Percentiles rank a stretch among this genome's conserved stretches.
phyloP scores from a whole-genome alignment of 768 basidiomycete genomes.

The Sporobolomyces pararoseus region DNA sequence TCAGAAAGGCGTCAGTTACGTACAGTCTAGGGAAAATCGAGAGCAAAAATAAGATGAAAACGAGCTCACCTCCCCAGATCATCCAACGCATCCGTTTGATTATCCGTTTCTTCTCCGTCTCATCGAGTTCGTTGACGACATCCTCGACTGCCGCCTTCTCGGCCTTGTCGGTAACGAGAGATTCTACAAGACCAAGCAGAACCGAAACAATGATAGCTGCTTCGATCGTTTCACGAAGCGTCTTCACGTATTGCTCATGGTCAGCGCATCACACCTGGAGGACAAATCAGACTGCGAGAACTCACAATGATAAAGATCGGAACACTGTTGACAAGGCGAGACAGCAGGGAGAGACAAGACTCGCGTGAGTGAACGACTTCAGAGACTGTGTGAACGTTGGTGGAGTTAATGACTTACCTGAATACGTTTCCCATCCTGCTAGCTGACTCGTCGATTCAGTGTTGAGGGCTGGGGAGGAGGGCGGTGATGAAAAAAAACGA shows the following conservation, averaged over 20 bases:
- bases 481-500: too few species aligned
- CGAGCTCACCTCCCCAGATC: slow-evolving; percentile 56
- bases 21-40: slow-evolving; percentile 1
- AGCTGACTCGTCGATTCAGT: neutral
- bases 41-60: slow-evolving; percentile 58
- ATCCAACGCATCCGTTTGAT: slow-evolving; percentile 62
- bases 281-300: neutral
- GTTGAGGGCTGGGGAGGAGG: neutral
- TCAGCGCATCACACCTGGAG: neutral
- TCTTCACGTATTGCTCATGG: neutral
- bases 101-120: slow-evolving; percentile 47
- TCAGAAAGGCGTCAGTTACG: slow-evolving; percentile 60
- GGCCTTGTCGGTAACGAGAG: slow-evolving; percentile 56
- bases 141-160: slow-evolving; percentile 5
- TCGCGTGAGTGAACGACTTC: too few species aligned
- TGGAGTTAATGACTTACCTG: slow-evolving; percentile 17
- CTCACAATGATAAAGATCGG: slow-evolving; percentile 35
- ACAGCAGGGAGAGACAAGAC: neutral
- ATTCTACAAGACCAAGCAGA: slow-evolving; percentile 84
- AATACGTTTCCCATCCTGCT: slow-evolving; percentile 38
- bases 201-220: slow-evolving; percentile 88
- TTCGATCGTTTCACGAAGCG: slow-evolving; percentile 70
- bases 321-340: neutral
- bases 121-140: slow-evolving; percentile 16
- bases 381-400: too few species aligned